Evolutionary conservation across 2,329 filamentous ascomycete genomes (phyloP).

Genomic region (Neofusicoccum sp.): DNA sequence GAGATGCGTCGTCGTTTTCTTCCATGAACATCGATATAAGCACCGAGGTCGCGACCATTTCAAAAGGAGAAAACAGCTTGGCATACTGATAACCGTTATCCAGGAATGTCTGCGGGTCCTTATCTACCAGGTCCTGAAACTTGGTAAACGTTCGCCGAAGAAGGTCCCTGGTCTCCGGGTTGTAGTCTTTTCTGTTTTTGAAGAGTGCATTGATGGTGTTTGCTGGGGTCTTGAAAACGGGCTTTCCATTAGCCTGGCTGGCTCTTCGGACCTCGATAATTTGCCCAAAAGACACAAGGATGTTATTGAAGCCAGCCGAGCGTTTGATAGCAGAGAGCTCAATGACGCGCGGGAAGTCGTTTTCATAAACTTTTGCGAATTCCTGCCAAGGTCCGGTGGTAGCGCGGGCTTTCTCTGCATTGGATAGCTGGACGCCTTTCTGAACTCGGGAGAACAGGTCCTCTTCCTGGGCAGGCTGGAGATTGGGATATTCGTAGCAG

Average conservation of each 20-base stretch:
- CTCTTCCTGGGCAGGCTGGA: conserved; percentile 45
- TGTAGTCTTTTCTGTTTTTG: conserved; percentile 27
- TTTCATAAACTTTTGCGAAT: conserved; percentile 43
- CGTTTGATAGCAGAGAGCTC: conserved; percentile 31
- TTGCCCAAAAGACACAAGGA: conserved; percentile 36
- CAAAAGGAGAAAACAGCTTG: conserved; percentile 37
- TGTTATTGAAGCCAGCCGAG: conserved; percentile 34
- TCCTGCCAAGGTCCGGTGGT: conserved; percentile 47
- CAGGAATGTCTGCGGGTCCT: conserved; percentile 30
- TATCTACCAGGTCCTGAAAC: conserved; percentile 28
- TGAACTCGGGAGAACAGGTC: conserved; percentile 51
- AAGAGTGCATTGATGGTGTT: conserved; percentile 27
- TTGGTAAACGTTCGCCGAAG: conserved; percentile 34
- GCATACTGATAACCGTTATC: conserved; percentile 28
- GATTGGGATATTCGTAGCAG: conserved; percentile 43
- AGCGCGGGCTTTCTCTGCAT: conserved; percentile 49
- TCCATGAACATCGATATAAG: conserved; percentile 34
- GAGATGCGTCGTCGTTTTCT: conserved; percentile 26
- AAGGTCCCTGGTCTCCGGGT: conserved; percentile 32
- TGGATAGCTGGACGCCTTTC: conserved; percentile 44
- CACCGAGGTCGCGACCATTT: conserved; percentile 34
- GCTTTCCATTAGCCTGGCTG: conserved; percentile 25
- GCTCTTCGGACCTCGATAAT: conserved; percentile 37
- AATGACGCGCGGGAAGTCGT: conserved; percentile 41
- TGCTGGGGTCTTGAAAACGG: conserved; percentile 26